phyloP scores from a whole-genome alignment of 164 flowering plant genomes.

The Kingdonia uniflora region DNA sequence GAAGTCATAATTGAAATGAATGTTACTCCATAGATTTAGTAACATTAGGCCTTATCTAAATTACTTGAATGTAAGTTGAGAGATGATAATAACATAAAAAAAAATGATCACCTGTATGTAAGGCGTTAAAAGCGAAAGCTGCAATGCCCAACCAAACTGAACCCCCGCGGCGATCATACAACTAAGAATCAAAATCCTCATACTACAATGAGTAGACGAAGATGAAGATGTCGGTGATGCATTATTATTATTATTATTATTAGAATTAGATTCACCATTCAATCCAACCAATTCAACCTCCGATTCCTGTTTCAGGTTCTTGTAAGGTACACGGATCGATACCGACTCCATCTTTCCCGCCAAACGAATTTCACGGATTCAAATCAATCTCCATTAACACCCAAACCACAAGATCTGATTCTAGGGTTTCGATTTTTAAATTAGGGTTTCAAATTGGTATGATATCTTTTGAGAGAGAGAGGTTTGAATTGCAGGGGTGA shows the following conservation, averaged over 20 bases:
- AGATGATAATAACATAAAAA: no score
- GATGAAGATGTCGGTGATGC: constrained; percentile 10
- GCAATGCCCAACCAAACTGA: constrained; percentile 97
- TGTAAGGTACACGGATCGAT: constrained; percentile 1
- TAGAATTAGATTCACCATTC: background rate
- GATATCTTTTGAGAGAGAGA: no score
- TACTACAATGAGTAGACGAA: constrained; percentile 16
- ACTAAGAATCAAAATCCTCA: constrained; percentile 54
- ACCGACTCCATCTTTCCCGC: background rate
- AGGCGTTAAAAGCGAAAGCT: constrained; percentile 89
- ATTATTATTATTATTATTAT: constrained; percentile 1
- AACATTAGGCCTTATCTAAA: no score
- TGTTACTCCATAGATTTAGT: no score
- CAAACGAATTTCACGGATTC: no score
- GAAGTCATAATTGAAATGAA: no score
- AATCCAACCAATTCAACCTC: constrained; percentile 2
- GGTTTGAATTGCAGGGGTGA: no score
- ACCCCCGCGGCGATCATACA: constrained; percentile 95
- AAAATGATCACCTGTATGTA: constrained; percentile 58
- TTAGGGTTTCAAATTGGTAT: no score
- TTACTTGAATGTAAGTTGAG: no score
- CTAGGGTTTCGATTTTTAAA: no score
- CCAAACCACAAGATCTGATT: no score
- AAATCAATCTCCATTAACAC: no score
- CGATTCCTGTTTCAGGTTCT: background rate